Percentiles rank a stretch among this genome's conserved stretches.
phyloP scores from a whole-genome alignment of 2,329 filamentous ascomycete genomes.

The Xylariaceae sp. region DNA sequence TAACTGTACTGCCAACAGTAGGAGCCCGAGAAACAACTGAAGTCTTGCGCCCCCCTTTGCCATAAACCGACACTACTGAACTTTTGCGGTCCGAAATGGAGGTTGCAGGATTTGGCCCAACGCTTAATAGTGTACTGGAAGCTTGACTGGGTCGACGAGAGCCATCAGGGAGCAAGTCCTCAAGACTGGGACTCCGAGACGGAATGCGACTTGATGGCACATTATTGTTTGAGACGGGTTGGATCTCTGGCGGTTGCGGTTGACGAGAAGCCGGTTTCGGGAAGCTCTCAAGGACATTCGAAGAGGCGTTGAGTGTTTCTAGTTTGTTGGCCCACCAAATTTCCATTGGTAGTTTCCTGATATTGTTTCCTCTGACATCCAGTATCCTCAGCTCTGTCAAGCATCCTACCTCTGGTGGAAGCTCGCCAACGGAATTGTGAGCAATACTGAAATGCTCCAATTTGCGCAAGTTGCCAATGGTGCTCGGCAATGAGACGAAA shows the following conservation, averaged over 20 bases:
- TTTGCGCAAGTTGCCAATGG: constrained; percentile 76
- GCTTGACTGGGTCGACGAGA: constrained; percentile 76
- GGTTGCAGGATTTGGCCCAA: constrained; percentile 65
- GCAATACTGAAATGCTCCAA: constrained; percentile 92
- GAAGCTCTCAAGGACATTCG: constrained; percentile 85
- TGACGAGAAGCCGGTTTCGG: constrained; percentile 76
- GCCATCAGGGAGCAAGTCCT: constrained; percentile 61
- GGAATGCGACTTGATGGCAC: constrained; percentile 44
- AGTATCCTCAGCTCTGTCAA: constrained; percentile 77
- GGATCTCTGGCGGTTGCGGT: constrained; percentile 52
- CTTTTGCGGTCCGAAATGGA: constrained; percentile 64
- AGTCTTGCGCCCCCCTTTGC: constrained; percentile 75
- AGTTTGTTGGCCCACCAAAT: constrained; percentile 93
- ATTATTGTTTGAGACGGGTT: constrained; percentile 32
- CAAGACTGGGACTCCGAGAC: constrained; percentile 63
- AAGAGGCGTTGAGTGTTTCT: constrained; percentile 90
- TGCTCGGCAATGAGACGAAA: constrained; percentile 80
- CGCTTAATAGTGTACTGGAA: constrained; percentile 69
- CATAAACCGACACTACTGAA: constrained; percentile 76
- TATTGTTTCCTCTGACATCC: constrained; percentile 89
- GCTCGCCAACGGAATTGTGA: constrained; percentile 77
- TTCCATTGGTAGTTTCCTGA: constrained; percentile 81
- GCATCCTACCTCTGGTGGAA: constrained; percentile 84
- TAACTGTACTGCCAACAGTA: constrained; percentile 42
- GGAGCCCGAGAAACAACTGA: constrained; percentile 67